Evolutionary conservation across 2,329 filamentous ascomycete species (phyloP).

Genomic region (Phyllachora maydis): DNA sequence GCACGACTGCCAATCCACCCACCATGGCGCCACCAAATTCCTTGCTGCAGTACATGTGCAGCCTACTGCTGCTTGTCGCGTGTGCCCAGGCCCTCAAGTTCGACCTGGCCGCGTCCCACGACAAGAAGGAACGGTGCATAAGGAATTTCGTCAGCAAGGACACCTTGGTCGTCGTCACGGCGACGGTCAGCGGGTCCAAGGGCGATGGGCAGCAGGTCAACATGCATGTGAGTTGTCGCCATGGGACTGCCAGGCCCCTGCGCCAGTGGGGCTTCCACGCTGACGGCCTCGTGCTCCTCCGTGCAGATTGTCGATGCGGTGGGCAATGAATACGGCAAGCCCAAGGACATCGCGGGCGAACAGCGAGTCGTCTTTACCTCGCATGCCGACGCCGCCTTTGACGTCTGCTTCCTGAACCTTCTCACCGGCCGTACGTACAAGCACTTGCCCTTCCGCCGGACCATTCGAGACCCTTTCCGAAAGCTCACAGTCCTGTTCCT

Average conservation of each 20-base stretch:
- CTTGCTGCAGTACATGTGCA: conserved; percentile 36
- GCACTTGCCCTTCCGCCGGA: neutral
- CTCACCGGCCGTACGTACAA: conserved; percentile 42
- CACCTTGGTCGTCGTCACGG: conserved; percentile 87
- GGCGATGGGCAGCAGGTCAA: conserved; percentile 88
- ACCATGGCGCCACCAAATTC: conserved; percentile 28
- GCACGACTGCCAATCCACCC: too few species aligned
- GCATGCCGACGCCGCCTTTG: conserved; percentile 77
- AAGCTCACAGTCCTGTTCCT: too few species aligned
- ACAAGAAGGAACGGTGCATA: conserved; percentile 68
- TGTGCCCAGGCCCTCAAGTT: conserved; percentile 65
- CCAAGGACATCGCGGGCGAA: conserved; percentile 82
- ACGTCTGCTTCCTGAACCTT: conserved; percentile 89
- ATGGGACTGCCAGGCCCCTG: conserved; percentile 1
- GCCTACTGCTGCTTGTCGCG: conserved; percentile 32
- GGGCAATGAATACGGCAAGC: conserved; percentile 86
- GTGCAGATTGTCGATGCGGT: conserved; percentile 77
- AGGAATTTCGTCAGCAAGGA: conserved; percentile 88
- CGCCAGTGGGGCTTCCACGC: conserved; percentile 2
- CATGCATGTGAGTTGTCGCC: conserved; percentile 55
- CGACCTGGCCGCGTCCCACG: conserved; percentile 56
- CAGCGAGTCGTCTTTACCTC: conserved; percentile 87
- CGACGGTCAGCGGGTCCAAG: conserved; percentile 64
- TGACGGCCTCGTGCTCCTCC: conserved; percentile 2
- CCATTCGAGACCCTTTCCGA: too few species aligned